A percentile compares a stretch with the other conserved stretches of the same genome.
These are phyloP conservation scores for Dunaliella primolecta DNA, from an alignment of 139 green algal species.

Conservation along the genomic window DNA sequence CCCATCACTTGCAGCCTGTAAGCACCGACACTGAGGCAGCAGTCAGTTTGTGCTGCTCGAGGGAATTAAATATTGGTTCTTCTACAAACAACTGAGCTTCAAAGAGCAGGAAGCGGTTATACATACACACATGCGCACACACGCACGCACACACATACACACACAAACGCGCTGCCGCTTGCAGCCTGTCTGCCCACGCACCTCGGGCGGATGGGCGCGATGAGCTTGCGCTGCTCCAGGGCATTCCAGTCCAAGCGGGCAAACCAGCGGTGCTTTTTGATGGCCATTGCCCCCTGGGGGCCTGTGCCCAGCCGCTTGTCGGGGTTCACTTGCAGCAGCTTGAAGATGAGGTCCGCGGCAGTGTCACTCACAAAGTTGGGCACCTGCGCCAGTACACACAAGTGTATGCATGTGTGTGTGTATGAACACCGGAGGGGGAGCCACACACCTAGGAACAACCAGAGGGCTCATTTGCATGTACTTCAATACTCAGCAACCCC, in stretches of 20 bases:
- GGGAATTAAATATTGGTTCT: no score
- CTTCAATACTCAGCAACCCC: no score
- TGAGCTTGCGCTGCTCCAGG: constrained; percentile 48
- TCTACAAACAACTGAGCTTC: no score
- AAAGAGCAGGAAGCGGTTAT: no score
- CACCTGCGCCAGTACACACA: not conserved
- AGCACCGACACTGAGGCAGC: no score
- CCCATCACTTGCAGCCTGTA: no score
- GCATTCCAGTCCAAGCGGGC: constrained; percentile 59
- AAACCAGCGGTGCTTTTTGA: constrained; percentile 73
- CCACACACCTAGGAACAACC: no score
- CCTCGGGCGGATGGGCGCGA: constrained; percentile 52
- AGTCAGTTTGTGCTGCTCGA: no score
- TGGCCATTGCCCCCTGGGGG: constrained; percentile 49
- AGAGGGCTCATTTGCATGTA: no score
- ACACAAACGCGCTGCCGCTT: no score
- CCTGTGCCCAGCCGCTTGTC: constrained; percentile 62
- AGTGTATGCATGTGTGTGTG: not conserved
- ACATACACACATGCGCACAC: not conserved
- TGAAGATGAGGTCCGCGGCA: constrained; percentile 74
- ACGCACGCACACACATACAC: not conserved
- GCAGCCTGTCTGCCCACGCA: constrained; percentile 6
- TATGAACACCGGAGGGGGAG: no score
- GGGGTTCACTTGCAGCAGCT: constrained; percentile 72
- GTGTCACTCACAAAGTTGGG: constrained; percentile 68